Base-by-base conservation (phyloP, 2,329 filamentous ascomycete species). In the Fusarium sp. region DNA sequence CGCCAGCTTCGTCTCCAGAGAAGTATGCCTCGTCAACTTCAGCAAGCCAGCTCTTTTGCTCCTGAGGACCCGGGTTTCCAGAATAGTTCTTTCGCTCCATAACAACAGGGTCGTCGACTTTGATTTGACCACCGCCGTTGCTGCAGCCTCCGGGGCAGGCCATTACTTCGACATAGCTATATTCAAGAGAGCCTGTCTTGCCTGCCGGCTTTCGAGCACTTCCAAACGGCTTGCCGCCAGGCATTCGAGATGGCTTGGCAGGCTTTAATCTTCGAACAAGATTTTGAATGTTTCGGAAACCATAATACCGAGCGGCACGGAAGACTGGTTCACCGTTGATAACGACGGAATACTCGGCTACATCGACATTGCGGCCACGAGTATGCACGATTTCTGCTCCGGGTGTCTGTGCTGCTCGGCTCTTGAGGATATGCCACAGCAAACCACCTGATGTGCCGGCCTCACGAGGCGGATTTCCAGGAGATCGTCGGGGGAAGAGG, bases 141-240 rank as follows among this genome's bases (percentile, higher is more conserved):
- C 96, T 99, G 81, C 96, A 99, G 4, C 96, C 96, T n/a, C 96
- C 96, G 0, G 96, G 96, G 79, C 96, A 99, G 15, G 96, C 96
- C 96, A 99, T 99, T 61, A 99, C 96, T 80, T 99, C 96, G 30
- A 98, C 92, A 79, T 97, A 98, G n/a, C 91, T 87, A 77, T 94
- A 94, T 36, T 97, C 93, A 8, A 87, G 80, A 18, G 78, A 75
- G 18, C 79, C 77, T 18, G 82, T 74, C 72, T 86, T 86, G 8
- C 81, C 86, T 16, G 78, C 82, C 8, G 83, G 83, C 65, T 83
- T 86, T 60, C 86, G 85, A 42, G 82, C 86, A 54, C 83, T 85
- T 2, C 85, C 87, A 45, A 87, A 84, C 0, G 86, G 84, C 65
- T 85, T 90, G 3, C 89, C 92, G 2, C 93, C 94, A 2, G 94